These are phyloP conservation scores for Leccinum pseudoinsigne DNA, from an alignment of 1,284 basidiomycete genomes.

Conservation along the genomic window DNA sequence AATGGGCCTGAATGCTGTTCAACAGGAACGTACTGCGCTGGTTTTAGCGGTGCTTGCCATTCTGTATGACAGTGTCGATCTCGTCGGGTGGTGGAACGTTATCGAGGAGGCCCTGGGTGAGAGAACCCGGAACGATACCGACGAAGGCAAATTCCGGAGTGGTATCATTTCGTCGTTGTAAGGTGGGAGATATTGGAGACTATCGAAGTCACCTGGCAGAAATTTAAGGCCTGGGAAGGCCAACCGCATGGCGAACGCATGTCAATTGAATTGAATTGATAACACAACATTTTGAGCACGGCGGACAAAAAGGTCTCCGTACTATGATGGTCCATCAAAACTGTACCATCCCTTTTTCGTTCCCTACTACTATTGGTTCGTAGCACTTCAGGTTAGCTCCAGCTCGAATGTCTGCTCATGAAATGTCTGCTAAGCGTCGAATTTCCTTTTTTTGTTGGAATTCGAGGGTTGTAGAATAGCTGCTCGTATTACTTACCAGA, in stretches of 20 bases:
- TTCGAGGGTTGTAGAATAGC: background rate
- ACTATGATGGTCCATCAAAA: background rate
- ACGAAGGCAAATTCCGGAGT: slow-evolving; percentile 14
- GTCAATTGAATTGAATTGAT: background rate
- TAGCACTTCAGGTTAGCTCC: no score
- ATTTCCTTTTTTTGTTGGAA: background rate
- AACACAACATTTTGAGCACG: background rate
- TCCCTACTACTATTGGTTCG: no score
- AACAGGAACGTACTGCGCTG: slow-evolving; percentile 22
- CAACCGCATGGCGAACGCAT: background rate
- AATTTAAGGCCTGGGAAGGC: slow-evolving; percentile 6
- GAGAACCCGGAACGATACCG: slow-evolving; percentile 21
- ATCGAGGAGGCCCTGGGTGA: slow-evolving; percentile 16
- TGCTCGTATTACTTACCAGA: no score
- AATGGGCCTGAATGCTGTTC: background rate
- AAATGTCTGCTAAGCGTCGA: background rate
- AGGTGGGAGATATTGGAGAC: background rate
- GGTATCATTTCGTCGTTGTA: slow-evolving; percentile 13
- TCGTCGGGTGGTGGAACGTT: slow-evolving; percentile 4
- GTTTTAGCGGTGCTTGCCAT: slow-evolving; percentile 34
- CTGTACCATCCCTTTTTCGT: background rate
- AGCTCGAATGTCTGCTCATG: background rate
- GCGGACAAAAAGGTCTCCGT: background rate
- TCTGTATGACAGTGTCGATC: slow-evolving; percentile 25
- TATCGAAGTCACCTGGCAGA: slow-evolving; percentile 4